Percentiles rank a stretch among this genome's conserved stretches.
Conservation (phyloP, 2,329 filamentous ascomycete species). For the Plenodomus biglobosus region DNA sequence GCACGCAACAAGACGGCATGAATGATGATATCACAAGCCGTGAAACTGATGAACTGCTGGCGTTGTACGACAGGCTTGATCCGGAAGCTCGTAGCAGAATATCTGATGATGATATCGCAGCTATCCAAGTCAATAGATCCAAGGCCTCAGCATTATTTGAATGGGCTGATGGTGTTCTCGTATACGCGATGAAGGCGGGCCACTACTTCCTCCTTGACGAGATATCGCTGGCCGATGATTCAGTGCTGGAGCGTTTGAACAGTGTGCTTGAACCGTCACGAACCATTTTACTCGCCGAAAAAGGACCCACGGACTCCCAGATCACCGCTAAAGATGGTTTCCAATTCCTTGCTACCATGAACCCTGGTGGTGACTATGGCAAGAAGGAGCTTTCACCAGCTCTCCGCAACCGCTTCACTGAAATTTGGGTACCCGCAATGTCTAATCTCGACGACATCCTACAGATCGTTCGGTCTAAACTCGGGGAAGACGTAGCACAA, state of each 20-base stretch:
- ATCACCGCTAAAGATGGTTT: constrained; percentile 77
- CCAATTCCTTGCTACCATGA: constrained; percentile 98
- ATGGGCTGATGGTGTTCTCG: constrained; percentile 92
- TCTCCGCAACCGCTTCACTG: constrained; percentile 92
- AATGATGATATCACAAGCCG: constrained; percentile 11
- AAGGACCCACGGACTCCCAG: constrained; percentile 80
- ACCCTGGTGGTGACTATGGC: constrained; percentile 96
- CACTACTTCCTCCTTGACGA: constrained; percentile 94
- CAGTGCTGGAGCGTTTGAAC: constrained; percentile 92
- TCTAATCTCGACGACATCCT: constrained; percentile 83
- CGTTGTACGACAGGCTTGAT: constrained; percentile 59
- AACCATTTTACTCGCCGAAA: constrained; percentile 87
- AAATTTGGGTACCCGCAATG: constrained; percentile 94
- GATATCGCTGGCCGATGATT: constrained; percentile 96
- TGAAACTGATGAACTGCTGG: constrained; percentile 54
- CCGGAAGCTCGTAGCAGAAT: constrained; percentile 50
- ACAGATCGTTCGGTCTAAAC: constrained; percentile 80
- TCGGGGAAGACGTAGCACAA: constrained; percentile 57
- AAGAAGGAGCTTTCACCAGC: constrained; percentile 97
- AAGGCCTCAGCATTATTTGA: constrained; percentile 88
- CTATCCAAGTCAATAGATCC: constrained; percentile 53
- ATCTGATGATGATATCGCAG: constrained; percentile 44
- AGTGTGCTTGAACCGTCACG: constrained; percentile 90
- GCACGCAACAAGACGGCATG: constrained; percentile 7
- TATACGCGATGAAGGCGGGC: constrained; percentile 88